Conservation (phyloP, 2,329 filamentous ascomycete genomes). For the Xylaria sp. region DNA sequence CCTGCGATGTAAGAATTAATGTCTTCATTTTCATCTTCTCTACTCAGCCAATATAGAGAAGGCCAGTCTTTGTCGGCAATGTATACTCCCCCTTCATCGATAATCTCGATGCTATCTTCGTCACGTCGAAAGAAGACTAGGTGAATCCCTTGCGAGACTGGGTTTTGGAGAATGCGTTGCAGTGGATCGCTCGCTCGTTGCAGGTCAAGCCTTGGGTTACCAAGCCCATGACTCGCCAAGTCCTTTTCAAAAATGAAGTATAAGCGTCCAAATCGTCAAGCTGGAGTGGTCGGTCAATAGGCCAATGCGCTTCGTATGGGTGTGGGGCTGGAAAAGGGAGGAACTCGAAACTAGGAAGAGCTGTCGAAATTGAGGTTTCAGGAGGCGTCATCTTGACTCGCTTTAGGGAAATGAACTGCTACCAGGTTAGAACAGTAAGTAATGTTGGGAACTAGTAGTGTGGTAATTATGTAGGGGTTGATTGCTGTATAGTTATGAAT, state of each 20-base stretch:
- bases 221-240: background rate
- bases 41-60: background rate
- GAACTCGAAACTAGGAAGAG: background rate
- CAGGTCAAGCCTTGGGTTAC: background rate
- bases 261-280: background rate
- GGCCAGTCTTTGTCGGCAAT: background rate
- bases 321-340: background rate
- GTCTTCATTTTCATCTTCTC: background rate
- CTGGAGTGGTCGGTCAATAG: background rate
- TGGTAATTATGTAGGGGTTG: no score
- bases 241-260: background rate
- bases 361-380: background rate
- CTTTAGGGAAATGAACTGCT: no score
- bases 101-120: background rate
- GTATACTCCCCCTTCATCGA: background rate
- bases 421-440: no score
- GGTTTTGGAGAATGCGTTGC: background rate
- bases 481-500: no score
- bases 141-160: background rate
- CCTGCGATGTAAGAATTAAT: background rate
- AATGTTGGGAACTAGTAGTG: no score
- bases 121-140: background rate
- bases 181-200: no score
- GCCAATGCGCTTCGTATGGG: background rate
- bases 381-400: no score